Evolutionary conservation across 192 early-diverging fungal species (phyloP).

Genomic region (Helicostylum pulchrum): DNA sequence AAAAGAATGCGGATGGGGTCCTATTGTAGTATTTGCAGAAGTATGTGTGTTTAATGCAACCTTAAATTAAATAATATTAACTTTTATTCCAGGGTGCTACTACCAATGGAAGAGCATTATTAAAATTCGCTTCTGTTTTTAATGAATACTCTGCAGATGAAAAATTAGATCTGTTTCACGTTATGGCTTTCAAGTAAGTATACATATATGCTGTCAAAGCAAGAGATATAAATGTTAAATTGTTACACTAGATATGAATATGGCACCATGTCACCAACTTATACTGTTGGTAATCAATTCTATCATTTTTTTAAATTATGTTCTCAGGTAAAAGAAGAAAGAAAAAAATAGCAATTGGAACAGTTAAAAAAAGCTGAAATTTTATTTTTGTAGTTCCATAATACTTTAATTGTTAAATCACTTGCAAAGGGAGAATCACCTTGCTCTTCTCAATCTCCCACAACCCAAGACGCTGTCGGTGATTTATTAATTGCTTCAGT

Average conservation of each 20-base stretch:
- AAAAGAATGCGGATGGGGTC: constrained; percentile 43
- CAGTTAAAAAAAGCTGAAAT: neutral
- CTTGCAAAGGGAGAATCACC: constrained; percentile 50
- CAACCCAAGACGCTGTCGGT: constrained; percentile 42
- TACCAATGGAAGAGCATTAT: constrained; percentile 79
- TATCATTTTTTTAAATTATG: constrained; percentile 56
- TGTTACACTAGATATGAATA: constrained; percentile 55
- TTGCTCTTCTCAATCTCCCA: constrained; percentile 21
- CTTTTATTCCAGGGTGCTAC: constrained; percentile 61
- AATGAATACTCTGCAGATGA: constrained; percentile 55
- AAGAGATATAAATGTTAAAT: neutral
- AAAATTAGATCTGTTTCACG: constrained; percentile 50
- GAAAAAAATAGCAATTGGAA: no score
- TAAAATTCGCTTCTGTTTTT: constrained; percentile 76
- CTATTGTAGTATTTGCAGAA: constrained; percentile 69
- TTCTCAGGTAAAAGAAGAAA: constrained; percentile 59
- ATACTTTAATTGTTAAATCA: constrained; percentile 46
- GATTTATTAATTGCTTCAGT: constrained; percentile 54
- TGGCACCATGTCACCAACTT: constrained; percentile 59
- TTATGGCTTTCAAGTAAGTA: constrained; percentile 62
- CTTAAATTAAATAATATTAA: neutral
- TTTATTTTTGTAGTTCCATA: constrained; percentile 37
- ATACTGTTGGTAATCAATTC: constrained; percentile 54
- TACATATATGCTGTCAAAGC: no score
- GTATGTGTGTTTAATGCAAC: constrained; percentile 24